phyloP scores from a whole-genome alignment of 2,329 filamentous ascomycete species.

The Xylariaceae sp. region DNA sequence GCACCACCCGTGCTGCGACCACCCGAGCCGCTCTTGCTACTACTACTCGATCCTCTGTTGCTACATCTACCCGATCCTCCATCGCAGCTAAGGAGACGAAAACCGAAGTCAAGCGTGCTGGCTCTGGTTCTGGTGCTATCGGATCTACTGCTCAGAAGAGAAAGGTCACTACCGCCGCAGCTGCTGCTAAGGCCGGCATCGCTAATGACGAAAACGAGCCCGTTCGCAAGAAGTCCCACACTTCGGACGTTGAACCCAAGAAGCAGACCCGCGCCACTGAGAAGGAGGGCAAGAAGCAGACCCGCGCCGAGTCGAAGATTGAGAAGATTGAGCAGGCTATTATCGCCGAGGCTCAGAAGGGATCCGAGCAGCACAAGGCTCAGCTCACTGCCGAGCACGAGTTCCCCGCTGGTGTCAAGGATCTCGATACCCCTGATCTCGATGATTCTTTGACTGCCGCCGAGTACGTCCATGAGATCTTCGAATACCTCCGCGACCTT shows the following conservation, averaged over 20 bases:
- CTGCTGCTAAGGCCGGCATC: constrained; percentile 56
- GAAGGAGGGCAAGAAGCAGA: constrained; percentile 43
- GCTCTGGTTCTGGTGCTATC: constrained; percentile 65
- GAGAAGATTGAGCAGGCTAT: constrained; percentile 28
- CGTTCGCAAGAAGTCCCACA: constrained; percentile 59
- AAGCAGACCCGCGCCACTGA: constrained; percentile 41
- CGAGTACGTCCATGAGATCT: constrained; percentile 95
- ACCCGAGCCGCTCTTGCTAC: constrained; percentile 57
- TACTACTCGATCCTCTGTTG: constrained; percentile 61
- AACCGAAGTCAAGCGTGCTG: constrained; percentile 64
- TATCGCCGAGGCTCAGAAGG: background rate
- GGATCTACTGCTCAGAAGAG: constrained; percentile 62
- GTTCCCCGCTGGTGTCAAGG: constrained; percentile 43
- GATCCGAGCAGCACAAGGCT: background rate
- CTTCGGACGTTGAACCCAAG: constrained; percentile 46
- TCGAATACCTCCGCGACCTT: constrained; percentile 86
- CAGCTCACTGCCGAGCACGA: constrained; percentile 21
- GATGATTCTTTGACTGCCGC: constrained; percentile 97
- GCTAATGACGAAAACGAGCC: constrained; percentile 62
- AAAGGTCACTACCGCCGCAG: constrained; percentile 48
- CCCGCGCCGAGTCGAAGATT: constrained; percentile 32
- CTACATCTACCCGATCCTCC: constrained; percentile 54
- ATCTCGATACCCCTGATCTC: constrained; percentile 80
- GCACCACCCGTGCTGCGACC: constrained; percentile 48
- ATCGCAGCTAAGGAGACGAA: constrained; percentile 63